phyloP scores from a whole-genome alignment of 2,329 filamentous ascomycete genomes.

The Cadophora luteo-olivacea region DNA sequence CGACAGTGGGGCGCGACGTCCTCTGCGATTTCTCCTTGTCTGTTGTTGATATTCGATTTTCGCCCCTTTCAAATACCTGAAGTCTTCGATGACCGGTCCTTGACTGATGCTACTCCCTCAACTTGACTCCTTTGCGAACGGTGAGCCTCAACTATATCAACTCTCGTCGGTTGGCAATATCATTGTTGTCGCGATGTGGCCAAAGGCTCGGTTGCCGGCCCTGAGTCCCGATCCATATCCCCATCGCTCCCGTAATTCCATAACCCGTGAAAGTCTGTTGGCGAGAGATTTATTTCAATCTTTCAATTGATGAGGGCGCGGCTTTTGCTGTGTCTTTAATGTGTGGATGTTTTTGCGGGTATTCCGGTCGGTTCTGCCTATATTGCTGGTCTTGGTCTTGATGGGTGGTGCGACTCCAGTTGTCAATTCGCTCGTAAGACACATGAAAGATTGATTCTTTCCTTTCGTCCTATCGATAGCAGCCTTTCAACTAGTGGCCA shows the following conservation, averaged over 20 bases:
- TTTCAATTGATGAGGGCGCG: constrained; percentile 11
- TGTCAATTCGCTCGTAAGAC: not conserved
- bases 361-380: constrained; percentile 17
- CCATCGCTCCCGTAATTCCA: constrained; percentile 10
- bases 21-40: not conserved
- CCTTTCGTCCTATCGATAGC: constrained; percentile 5
- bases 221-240: constrained; percentile 23
- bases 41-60: not conserved
- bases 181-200: constrained; percentile 11
- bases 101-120: not conserved
- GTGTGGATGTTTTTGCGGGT: constrained; percentile 14
- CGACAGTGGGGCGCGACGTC: not conserved
- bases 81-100: not conserved
- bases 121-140: not conserved
- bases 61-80: not conserved
- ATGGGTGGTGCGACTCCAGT: not conserved
- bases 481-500: not conserved
- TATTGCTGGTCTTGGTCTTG: constrained; percentile 1
- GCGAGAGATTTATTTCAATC: not conserved
- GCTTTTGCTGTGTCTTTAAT: constrained; percentile 12
- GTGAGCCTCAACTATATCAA: constrained; percentile 1
- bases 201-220: constrained; percentile 26
- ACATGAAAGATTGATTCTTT: not conserved
- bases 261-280: constrained; percentile 3
- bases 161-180: not conserved